Evolutionary conservation across 768 basidiomycete genomes (phyloP), one percentile per base, ranked within the genome.

Genomic region (Terana coerulea): DNA sequence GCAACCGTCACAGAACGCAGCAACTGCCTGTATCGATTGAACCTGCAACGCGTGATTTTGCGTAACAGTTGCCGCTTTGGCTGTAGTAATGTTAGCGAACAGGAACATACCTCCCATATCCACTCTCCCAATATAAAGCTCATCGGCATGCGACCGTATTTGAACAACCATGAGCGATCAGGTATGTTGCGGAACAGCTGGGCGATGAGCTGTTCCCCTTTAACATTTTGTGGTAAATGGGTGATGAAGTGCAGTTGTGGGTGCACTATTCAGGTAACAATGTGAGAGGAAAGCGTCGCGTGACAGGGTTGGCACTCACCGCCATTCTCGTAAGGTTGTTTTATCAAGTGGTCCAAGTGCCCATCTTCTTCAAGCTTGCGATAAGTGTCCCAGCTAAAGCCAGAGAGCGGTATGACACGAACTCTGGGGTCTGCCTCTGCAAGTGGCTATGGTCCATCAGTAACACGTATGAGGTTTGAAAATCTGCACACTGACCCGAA

Each of bases 161-260:
- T 77, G 73, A 89, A 97, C 26, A 95, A 69, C 94, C 94, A 98
- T n/a, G 81, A 78, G n/a, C 70, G 71, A 24, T 84, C 82, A 0
- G 89, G 87, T 15, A 91, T 81, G 37, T 80, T 73, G 19, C 89
- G 83, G 37, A 93, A 71, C 36, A 95, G 67, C 61, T 97, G 95
- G 8, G 88, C 78, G 14, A 91, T 69, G 29, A 97, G 76, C 60
- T 94, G 91, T 66, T 97, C 93, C n/a, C 92, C 92, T 26, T 75
- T 66, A 14, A 85, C 70, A 26, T 68, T 82, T 12, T 78, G 73
- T 0, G 86, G 81, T 19, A 95, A 69, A 57, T 91, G 87, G 10
- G 80, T 81, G 48, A 95, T 78, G 54, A 92, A 85, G 51, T 84
- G 84, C 40, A 95, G 74, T 21, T 79, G 70, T 1, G 89, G 80